Percentiles rank a stretch among this genome's conserved stretches.
These are phyloP conservation scores for Adansonia grandidieri DNA, from an alignment of 441 rosid genomes.

Conservation along the genomic window DNA sequence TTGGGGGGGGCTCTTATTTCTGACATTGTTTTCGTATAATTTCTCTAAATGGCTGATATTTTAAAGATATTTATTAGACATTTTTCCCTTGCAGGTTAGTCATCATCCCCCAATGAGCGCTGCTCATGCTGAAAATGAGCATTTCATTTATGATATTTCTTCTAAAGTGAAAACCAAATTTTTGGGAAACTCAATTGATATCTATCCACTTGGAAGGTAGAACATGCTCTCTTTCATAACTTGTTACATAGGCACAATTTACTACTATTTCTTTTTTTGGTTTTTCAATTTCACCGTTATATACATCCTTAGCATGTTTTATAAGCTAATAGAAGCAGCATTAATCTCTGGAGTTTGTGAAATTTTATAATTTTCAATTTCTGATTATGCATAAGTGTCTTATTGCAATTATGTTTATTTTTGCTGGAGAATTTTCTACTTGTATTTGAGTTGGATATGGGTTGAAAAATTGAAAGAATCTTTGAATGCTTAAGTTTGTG, in stretches of 20 bases:
- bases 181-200: conserved; percentile 85
- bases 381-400: not conserved
- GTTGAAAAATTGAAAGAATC: not conserved
- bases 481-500: not conserved
- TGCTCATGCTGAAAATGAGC: conserved; percentile 96
- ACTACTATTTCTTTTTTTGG: not conserved
- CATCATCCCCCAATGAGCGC: conserved; percentile 99
- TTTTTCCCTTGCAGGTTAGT: conserved; percentile 64
- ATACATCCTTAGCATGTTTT: not conserved
- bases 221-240: conserved; percentile 14
- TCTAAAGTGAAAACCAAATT: conserved; percentile 93
- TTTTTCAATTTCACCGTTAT: not conserved
- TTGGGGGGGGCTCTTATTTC: not conserved
- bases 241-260: conserved; percentile 2
- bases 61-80: not conserved
- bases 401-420: not conserved
- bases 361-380: not conserved
- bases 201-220: conserved; percentile 98
- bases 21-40: not conserved
- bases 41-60: not conserved
- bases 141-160: conserved; percentile 83
- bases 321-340: conserved; percentile 5
- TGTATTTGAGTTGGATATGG: not conserved
- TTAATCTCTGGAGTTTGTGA: not conserved
- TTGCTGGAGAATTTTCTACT: not conserved